A percentile compares a stretch with the other conserved stretches of the same genome.
Conservation (phyloP, 108 stramenopile species). For the Schizochytrium sp. region DNA sequence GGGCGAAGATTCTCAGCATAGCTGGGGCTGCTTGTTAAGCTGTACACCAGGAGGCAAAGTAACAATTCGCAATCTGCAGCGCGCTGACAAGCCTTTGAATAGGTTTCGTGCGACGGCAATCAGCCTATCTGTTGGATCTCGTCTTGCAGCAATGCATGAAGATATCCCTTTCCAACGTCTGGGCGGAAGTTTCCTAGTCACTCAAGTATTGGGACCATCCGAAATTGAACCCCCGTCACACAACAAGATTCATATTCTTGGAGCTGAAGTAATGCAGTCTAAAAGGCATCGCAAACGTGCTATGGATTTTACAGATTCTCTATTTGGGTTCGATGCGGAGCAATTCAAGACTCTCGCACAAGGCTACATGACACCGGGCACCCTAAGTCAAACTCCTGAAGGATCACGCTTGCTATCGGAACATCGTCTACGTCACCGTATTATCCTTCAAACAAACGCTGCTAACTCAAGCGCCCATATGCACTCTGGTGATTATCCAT, state of each 20-base stretch:
- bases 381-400: conserved; percentile 15
- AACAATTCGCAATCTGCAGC: background rate
- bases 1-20: background rate
- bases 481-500: background rate
- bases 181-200: background rate
- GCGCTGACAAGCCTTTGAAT: background rate
- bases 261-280: background rate
- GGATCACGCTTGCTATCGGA: background rate
- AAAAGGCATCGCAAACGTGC: background rate
- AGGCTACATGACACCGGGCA: conserved; percentile 7
- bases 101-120: background rate
- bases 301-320: background rate
- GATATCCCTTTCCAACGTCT: background rate
- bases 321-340: conserved; percentile 55
- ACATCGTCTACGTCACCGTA: background rate
- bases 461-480: background rate
- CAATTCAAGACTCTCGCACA: conserved; percentile 29
- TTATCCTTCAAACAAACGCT: background rate
- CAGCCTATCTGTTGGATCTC: background rate
- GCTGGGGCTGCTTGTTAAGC: conserved; percentile 1
- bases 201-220: background rate
- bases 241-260: conserved; percentile 1
- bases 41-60: background rate
- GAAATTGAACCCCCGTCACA: background rate
- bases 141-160: background rate